Conservation (phyloP, 2,329 filamentous ascomycete species). For the Paecilomyces variotii region DNA sequence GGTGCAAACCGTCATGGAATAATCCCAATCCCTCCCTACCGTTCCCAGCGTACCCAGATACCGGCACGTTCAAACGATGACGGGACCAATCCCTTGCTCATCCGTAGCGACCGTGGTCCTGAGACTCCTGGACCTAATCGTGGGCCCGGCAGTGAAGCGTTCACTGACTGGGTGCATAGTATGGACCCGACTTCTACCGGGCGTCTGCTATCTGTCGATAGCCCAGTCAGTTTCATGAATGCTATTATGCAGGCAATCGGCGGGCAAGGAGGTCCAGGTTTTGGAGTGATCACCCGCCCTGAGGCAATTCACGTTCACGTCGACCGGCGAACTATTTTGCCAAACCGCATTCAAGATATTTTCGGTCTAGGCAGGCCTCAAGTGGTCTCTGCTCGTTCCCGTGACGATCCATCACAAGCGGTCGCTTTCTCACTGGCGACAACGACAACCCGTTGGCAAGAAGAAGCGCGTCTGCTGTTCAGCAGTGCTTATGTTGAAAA, state of each 20-base stretch:
- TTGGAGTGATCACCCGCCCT: conserved; percentile 36
- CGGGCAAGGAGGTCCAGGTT: conserved; percentile 34
- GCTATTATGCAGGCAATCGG: conserved; percentile 49
- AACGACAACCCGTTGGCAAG: conserved; percentile 74
- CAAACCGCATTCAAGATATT: conserved; percentile 47
- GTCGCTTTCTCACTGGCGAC: conserved; percentile 64
- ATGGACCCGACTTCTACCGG: conserved; percentile 41
- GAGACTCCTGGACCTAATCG: conserved; percentile 28
- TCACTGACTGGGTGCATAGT: conserved; percentile 47
- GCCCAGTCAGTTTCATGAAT: conserved; percentile 50
- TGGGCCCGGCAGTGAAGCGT: conserved; percentile 30
- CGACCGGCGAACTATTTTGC: conserved; percentile 42
- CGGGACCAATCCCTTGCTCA: conserved; percentile 77
- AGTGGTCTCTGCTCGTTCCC: conserved; percentile 25
- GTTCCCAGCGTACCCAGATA: conserved; percentile 35
- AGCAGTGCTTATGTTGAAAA: conserved; percentile 61
- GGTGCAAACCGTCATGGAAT: conserved; percentile 45
- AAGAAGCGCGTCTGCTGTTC: conserved; percentile 84
- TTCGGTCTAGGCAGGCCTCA: conserved; percentile 27
- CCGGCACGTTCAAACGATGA: conserved; percentile 61
- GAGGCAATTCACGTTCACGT: conserved; percentile 49
- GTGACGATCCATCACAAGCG: conserved; percentile 55
- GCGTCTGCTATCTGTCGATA: conserved; percentile 39
- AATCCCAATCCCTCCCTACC: conserved; percentile 34
- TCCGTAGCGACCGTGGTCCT: conserved; percentile 44